Percentiles rank a stretch among this genome's conserved stretches.
Conservation (phyloP, 2,329 filamentous ascomycete genomes). For the Fusarium sacchari region DNA sequence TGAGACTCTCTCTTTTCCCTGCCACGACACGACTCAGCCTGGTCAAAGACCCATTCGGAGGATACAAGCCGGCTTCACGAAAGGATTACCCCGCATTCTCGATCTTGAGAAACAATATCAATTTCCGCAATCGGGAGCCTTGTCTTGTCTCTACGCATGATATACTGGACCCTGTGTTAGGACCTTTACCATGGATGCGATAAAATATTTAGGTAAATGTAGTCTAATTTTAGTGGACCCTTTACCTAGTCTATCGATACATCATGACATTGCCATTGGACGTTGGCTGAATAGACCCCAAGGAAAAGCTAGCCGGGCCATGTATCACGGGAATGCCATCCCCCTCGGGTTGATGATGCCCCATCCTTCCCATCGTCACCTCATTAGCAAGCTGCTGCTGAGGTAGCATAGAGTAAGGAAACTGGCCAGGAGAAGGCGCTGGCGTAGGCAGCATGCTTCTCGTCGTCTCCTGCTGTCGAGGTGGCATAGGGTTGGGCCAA, state of each 20-base stretch:
- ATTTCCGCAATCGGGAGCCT: slow-evolving; percentile 11
- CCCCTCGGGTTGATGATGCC: no score
- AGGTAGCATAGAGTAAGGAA: not conserved
- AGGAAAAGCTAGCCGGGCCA: no score
- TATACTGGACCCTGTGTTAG: not conserved
- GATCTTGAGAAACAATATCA: not conserved
- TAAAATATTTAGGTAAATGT: no score
- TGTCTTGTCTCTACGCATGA: not conserved
- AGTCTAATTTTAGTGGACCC: no score
- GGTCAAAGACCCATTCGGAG: not conserved
- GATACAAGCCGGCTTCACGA: not conserved
- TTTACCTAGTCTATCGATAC: no score
- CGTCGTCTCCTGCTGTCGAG: not conserved
- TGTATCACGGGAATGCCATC: no score
- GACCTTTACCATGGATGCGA: no score
- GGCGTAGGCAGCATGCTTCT: not conserved
- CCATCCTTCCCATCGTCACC: not conserved
- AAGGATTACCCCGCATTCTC: slow-evolving; percentile 12
- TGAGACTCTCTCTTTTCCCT: slow-evolving; percentile 2
- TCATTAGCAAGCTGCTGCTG: not conserved
- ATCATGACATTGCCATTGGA: no score
- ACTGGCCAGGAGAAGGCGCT: not conserved
- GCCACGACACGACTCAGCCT: slow-evolving; percentile 11
- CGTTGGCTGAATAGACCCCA: no score
- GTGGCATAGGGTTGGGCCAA: not conserved